phyloP scores from a whole-genome alignment of 2,329 filamentous ascomycete species.

The Botrytis galanthina region DNA sequence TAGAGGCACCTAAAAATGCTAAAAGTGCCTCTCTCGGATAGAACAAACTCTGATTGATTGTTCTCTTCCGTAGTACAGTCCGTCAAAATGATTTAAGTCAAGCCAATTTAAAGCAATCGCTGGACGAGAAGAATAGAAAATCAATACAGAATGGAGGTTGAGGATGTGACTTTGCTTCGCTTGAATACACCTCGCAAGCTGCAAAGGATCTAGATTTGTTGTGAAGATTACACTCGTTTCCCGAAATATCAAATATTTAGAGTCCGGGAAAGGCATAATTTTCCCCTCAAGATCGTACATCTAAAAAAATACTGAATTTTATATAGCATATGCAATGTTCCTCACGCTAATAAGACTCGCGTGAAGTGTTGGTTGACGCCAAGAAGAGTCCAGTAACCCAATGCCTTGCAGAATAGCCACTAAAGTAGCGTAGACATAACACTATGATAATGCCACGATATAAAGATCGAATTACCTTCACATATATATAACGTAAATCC shows the following conservation, averaged over 20 bases:
- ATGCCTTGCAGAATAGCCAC: neutral
- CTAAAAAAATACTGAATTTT: too few relatives aligned
- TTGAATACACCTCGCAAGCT: neutral
- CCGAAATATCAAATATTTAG: neutral
- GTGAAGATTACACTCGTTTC: neutral
- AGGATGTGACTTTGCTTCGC: neutral
- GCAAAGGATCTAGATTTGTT: neutral
- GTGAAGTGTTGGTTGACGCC: neutral
- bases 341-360: neutral
- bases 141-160: neutral
- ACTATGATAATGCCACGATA: neutral
- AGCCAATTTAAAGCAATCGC: neutral
- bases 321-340: neutral
- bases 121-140: neutral
- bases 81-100: neutral
- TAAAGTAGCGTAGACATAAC: neutral
- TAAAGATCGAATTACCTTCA: neutral
- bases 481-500: neutral
- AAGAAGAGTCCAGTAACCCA: neutral
- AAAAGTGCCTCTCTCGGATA: neutral
- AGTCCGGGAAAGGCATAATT: too few relatives aligned
- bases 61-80: neutral
- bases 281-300: too few relatives aligned
- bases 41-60: neutral
- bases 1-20: neutral